phyloP scores from a whole-genome alignment of 371 early-diverging fungal genomes.

The Dinochytrium kinnereticum region DNA sequence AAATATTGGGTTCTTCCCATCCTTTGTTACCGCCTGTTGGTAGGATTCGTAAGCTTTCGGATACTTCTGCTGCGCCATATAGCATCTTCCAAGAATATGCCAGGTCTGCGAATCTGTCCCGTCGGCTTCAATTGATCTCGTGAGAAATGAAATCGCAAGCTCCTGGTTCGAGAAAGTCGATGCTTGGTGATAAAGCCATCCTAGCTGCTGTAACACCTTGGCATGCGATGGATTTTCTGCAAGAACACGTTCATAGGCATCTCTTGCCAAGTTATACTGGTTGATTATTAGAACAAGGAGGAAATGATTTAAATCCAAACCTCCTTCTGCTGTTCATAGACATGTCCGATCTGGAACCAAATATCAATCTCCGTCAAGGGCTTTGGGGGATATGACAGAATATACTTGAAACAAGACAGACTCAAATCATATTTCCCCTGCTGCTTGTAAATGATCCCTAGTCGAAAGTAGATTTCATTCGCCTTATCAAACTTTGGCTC shows the following conservation, averaged over 20 bases:
- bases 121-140: constrained; percentile 81
- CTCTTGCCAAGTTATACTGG: constrained; percentile 79
- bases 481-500: constrained; percentile 88
- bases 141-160: constrained; percentile 80
- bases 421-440: constrained; percentile 87
- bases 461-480: constrained; percentile 95
- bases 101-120: constrained; percentile 92
- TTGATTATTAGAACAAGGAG: not conserved
- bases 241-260: constrained; percentile 92
- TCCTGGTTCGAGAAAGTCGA: constrained; percentile 79
- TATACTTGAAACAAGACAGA: constrained; percentile 93
- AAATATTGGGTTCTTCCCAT: constrained; percentile 92
- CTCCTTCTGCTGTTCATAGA: constrained; percentile 94
- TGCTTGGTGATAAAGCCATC: constrained; percentile 92
- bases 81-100: constrained; percentile 95
- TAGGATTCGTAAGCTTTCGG: constrained; percentile 97
- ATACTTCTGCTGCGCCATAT: constrained; percentile 94
- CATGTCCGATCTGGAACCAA: constrained; percentile 97
- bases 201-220: constrained; percentile 95
- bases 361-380: constrained; percentile 94
- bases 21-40: constrained; percentile 95
- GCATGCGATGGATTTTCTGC: constrained; percentile 90
- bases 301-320: constrained; percentile 43
- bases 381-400: constrained; percentile 87
- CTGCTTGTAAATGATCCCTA: constrained; percentile 97